Conservation (phyloP, 306 rosid species). For the Ceratonia siliqua region DNA sequence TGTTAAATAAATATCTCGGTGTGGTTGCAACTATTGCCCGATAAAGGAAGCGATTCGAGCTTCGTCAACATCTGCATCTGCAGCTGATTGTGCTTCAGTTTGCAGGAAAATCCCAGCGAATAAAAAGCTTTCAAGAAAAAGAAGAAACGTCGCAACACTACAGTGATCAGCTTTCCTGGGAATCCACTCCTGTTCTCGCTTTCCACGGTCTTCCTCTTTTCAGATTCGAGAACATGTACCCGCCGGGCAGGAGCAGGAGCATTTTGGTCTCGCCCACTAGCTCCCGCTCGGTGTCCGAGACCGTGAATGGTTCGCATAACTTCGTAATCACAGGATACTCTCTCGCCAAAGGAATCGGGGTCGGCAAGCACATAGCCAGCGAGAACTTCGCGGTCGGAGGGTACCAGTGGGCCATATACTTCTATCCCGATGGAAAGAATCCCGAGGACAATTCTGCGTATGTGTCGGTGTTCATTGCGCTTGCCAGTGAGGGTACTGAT, state of each 20-base stretch:
- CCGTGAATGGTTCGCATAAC: constrained; percentile 94
- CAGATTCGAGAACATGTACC: constrained; percentile 8
- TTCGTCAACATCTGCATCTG: neutral
- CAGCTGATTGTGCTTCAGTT: neutral
- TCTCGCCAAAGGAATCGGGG: constrained; percentile 91
- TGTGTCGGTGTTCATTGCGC: constrained; percentile 93
- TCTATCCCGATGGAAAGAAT: constrained; percentile 94
- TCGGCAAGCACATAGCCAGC: constrained; percentile 92
- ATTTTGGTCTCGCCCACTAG: constrained; percentile 65
- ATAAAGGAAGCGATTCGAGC: neutral
- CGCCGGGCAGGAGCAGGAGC: constrained; percentile 13
- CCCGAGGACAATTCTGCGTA: constrained; percentile 93
- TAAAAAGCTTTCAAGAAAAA: neutral
- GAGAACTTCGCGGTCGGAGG: constrained; percentile 93
- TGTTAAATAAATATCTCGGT: neutral
- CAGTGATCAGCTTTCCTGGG: neutral
- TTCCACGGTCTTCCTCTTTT: neutral
- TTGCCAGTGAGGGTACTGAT: constrained; percentile 94
- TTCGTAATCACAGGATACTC: constrained; percentile 88
- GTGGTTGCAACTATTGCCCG: neutral
- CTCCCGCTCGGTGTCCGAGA: constrained; percentile 88
- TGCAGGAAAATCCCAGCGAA: neutral
- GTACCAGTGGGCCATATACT: constrained; percentile 93
- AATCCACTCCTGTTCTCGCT: neutral
- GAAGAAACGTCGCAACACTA: neutral